Evolutionary conservation across 2,329 filamentous ascomycete genomes (phyloP), one percentile per base, ranked within the genome.

Genomic region (Penicillium aurantiogriseum): DNA sequence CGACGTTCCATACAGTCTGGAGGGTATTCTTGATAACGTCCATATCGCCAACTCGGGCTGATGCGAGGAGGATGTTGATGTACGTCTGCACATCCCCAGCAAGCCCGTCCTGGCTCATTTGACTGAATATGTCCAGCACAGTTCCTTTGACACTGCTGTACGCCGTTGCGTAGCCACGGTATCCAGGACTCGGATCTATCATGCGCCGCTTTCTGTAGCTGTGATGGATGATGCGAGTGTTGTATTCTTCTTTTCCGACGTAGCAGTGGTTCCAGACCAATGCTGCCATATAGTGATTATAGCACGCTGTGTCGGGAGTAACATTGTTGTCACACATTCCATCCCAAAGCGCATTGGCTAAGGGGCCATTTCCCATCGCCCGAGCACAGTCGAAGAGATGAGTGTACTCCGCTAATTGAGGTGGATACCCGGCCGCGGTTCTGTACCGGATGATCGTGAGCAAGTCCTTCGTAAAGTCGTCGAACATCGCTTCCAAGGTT

Each of bases 241-340:
- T 66, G 68, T 78, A 73, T 68, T 75, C 69, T 66, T 78, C 69
- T 51, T 63, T 54, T n/a, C 78, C 69, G 23, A 74, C 70, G 33
- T 77, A 74, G 5, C 69, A 65, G 35, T 71, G 69, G 33, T 81
- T 70, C 79, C 80, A 84, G 39, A 80, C 73, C 46, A 76, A 72
- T 1, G 79, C 76, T 19, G 77, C 78, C 72, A 87, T 78, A 55
- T 79, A 81, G 58, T 79, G 70, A 56, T 86, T 86, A 65, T 82
- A 86, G 66, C 82, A 84, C 55, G 74, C 71, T 3, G 77, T 63
- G 63, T 83, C 79, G 2, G 81, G 82, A 9, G 63, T 42, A 4
- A 81, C 46, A 3, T 69, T 63, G 43, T 76, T 43, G 23, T 21
- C n/a, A 15, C 31, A 1, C 52, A 56, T 49, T 9, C 47, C 55